Evolutionary conservation across 306 rosid species (phyloP).

Genomic region (Pueraria montana): DNA sequence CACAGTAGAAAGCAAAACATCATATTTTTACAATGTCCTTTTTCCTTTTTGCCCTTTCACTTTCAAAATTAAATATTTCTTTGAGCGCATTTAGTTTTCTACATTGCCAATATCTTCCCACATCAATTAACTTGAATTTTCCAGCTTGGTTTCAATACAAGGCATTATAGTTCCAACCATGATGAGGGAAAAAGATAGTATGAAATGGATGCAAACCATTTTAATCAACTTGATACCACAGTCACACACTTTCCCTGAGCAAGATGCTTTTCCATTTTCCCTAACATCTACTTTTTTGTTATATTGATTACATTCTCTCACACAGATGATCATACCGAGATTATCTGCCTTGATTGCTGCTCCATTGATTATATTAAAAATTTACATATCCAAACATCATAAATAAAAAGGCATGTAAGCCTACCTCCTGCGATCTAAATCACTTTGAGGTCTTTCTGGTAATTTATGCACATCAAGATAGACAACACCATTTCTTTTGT

Average conservation of each 20-base stretch:
- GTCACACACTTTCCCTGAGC: conserved; percentile 1
- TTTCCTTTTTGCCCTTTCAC: neutral
- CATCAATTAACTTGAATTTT: conserved; percentile 9
- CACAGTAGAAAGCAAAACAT: conserved; percentile 17
- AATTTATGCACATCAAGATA: conserved; percentile 97
- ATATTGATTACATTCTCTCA: neutral
- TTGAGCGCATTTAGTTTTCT: neutral
- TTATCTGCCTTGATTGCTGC: neutral
- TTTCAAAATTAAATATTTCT: conserved; percentile 8
- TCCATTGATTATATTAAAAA: conserved; percentile 12
- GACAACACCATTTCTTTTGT: conserved; percentile 94
- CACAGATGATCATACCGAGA: neutral
- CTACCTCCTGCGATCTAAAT: conserved; percentile 88
- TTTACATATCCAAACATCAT: conserved; percentile 9
- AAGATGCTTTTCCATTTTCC: conserved; percentile 34
- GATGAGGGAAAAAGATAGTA: neutral
- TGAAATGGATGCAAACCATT: neutral
- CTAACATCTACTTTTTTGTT: conserved; percentile 2
- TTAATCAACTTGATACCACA: conserved; percentile 32
- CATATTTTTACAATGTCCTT: neutral
- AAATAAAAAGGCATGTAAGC: conserved; percentile 18
- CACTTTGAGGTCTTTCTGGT: conserved; percentile 91
- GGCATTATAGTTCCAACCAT: conserved; percentile 15
- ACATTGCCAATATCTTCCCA: neutral
- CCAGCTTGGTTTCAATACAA: neutral